Conservation (phyloP, 148 eudicot species). For the Rhododendron ovatum region DNA sequence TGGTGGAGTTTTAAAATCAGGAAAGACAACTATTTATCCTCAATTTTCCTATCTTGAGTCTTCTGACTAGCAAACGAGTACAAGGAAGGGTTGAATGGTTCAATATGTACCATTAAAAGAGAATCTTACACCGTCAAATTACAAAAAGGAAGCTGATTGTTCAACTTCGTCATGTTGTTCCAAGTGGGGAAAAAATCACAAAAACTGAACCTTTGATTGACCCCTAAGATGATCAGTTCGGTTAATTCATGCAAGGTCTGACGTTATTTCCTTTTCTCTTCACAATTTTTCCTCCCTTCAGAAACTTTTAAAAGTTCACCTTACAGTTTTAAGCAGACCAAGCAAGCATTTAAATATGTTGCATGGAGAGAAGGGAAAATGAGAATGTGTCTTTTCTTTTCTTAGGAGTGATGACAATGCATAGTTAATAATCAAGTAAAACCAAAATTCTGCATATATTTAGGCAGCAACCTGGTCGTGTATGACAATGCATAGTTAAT, state of each 20-base stretch:
- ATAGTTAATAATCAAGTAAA: not conserved
- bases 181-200: not conserved
- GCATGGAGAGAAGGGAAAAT: not conserved
- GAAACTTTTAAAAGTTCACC: not conserved
- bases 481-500: not conserved
- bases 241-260: not conserved
- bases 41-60: not conserved
- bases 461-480: slow-evolving; percentile 66
- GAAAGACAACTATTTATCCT: not conserved
- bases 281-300: not conserved
- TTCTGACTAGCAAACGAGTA: not conserved
- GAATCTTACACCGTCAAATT: not conserved
- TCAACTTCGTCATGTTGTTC: not conserved
- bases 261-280: not conserved
- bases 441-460: not conserved
- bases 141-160: not conserved
- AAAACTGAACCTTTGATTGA: not conserved
- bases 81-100: not conserved
- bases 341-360: not conserved
- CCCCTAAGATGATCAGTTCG: not conserved
- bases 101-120: not conserved
- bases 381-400: not conserved
- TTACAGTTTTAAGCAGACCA: not conserved
- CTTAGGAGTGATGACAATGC: not conserved
- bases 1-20: not conserved